These are phyloP conservation scores for Pyrus pyrifolia DNA, from an alignment of 306 rosid genomes.

Conservation along the genomic window DNA sequence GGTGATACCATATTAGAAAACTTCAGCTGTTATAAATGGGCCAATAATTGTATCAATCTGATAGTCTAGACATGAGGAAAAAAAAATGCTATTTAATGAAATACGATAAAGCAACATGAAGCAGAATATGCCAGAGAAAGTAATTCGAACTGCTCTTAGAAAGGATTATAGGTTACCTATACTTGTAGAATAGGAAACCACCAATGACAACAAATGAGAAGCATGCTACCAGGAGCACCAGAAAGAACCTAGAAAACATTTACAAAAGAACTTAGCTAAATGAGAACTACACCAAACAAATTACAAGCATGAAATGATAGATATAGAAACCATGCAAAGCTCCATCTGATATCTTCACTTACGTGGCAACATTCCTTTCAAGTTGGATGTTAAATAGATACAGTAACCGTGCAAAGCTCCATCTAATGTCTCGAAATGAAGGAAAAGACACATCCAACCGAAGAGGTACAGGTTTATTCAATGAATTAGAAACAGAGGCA, in stretches of 20 bases:
- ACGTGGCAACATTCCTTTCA: constrained; percentile 92
- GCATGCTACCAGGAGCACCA: constrained; percentile 78
- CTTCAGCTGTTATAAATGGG: not conserved
- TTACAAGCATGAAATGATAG: not conserved
- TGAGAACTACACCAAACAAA: constrained; percentile 4
- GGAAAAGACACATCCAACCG: constrained; percentile 73
- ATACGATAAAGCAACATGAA: not conserved
- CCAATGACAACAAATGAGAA: constrained; percentile 75
- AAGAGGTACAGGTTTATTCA: constrained; percentile 82
- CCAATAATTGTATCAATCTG: not conserved
- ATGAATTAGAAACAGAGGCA: constrained; percentile 68
- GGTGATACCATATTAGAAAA: not conserved
- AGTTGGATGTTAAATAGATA: constrained; percentile 80
- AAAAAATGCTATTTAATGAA: not conserved
- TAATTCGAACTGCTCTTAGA: constrained; percentile 10
- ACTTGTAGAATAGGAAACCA: constrained; percentile 75
- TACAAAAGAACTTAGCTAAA: constrained; percentile 14
- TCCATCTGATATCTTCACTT: constrained; percentile 30
- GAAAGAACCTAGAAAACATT: constrained; percentile 60
- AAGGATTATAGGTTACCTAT: constrained; percentile 53
- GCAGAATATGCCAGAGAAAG: not conserved
- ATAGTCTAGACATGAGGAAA: not conserved
- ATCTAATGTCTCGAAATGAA: constrained; percentile 54
- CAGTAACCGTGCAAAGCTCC: constrained; percentile 66
- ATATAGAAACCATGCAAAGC: not conserved